Evolutionary conservation across 1,284 basidiomycete genomes (phyloP).

Genomic region (Melampsora abietis-canadensis): DNA sequence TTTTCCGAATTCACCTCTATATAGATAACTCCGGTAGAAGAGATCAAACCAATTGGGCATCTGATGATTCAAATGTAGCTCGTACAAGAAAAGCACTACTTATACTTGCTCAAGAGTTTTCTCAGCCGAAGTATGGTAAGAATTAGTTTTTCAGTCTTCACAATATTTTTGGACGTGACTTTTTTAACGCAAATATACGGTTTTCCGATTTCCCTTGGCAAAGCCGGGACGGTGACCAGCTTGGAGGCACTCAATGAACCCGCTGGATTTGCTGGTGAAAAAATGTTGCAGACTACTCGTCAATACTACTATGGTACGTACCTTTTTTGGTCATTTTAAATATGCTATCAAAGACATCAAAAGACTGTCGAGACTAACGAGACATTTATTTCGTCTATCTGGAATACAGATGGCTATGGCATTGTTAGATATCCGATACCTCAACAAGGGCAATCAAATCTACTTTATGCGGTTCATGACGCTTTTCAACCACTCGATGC

Average conservation of each 20-base stretch:
- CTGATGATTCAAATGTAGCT: conserved; percentile 64
- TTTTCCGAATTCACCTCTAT: neutral
- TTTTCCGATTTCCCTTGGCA: too few relatives aligned
- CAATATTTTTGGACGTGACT: neutral
- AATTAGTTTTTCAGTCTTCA: neutral
- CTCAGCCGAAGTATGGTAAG: conserved; percentile 55
- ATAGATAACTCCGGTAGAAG: conserved; percentile 63
- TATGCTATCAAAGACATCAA: conserved; percentile 56
- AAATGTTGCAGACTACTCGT: conserved; percentile 60
- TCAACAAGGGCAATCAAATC: neutral
- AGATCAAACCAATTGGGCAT: conserved; percentile 68
- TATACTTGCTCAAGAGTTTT: conserved; percentile 54
- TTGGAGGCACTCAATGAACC: conserved; percentile 62
- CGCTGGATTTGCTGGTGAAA: conserved; percentile 63
- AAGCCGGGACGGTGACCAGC: conserved; percentile 8
- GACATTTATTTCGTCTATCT: too few relatives aligned
- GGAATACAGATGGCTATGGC: conserved; percentile 12
- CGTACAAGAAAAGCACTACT: conserved; percentile 70
- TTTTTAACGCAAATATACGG: too few relatives aligned
- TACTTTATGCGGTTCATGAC: conserved; percentile 66
- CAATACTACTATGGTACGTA: conserved; percentile 62
- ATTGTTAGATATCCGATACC: conserved; percentile 19
- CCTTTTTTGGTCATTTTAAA: conserved; percentile 10
- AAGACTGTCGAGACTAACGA: too few relatives aligned
- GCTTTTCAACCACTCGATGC: conserved; percentile 74